These are phyloP conservation scores for Pseudopithomyces maydicus DNA, from an alignment of 2,329 filamentous ascomycete species.

Conservation along the genomic window DNA sequence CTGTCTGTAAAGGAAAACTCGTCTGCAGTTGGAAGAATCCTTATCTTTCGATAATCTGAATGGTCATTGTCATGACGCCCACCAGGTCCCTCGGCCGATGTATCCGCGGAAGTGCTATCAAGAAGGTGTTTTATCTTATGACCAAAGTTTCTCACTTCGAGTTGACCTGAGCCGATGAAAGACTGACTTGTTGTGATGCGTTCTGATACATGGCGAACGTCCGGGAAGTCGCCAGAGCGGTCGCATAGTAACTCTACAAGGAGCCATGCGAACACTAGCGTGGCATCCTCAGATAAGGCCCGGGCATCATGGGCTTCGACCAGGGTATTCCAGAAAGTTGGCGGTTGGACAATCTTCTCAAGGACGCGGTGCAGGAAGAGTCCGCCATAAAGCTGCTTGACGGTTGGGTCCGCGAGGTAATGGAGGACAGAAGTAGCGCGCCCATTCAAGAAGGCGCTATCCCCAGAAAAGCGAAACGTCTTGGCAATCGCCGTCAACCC, in stretches of 20 bases:
- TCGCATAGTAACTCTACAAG: conserved; percentile 55
- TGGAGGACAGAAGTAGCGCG: conserved; percentile 36
- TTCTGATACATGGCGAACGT: conserved; percentile 32
- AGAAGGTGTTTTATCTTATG: conserved; percentile 54
- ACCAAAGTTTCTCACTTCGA: conserved; percentile 60
- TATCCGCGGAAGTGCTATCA: conserved; percentile 57
- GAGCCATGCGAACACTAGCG: conserved; percentile 45
- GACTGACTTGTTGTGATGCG: conserved; percentile 22
- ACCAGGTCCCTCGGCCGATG: conserved; percentile 53
- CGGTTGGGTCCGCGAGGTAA: conserved; percentile 47
- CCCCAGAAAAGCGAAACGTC: conserved; percentile 52
- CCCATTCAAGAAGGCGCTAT: conserved; percentile 52
- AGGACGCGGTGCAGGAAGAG: conserved; percentile 56
- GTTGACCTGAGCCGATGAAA: conserved; percentile 47
- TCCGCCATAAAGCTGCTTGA: conserved; percentile 58
- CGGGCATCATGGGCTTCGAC: conserved; percentile 35
- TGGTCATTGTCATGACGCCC: conserved; percentile 78
- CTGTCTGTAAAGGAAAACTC: conserved; percentile 62
- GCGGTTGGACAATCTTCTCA: conserved; percentile 55
- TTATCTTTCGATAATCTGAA: conserved; percentile 63
- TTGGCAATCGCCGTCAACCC: conserved; percentile 44
- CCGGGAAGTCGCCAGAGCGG: conserved; percentile 30
- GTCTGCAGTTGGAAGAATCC: conserved; percentile 68
- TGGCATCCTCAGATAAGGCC: conserved; percentile 27
- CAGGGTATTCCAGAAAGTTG: conserved; percentile 60